Evolutionary conservation across 2,329 filamentous ascomycete species (phyloP).

Genomic region (Hypomyces perniciosus): DNA sequence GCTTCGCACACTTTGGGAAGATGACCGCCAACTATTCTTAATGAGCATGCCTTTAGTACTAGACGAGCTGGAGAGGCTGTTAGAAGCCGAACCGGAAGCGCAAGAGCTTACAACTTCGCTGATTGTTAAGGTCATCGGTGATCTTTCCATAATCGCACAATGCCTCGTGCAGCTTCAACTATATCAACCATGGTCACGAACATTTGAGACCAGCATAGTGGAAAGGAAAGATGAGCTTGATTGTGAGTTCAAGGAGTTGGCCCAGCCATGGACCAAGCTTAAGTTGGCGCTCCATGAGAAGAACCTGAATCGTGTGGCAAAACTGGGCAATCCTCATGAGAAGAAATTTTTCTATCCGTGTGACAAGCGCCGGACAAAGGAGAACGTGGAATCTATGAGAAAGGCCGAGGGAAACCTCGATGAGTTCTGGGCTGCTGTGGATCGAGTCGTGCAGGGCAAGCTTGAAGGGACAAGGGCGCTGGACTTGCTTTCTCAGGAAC

Average conservation of each 20-base stretch:
- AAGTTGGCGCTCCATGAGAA: background rate
- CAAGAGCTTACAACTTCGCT: constrained; percentile 33
- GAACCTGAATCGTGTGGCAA: background rate
- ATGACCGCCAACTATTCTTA: constrained; percentile 20
- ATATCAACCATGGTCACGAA: no score
- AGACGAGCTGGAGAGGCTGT: constrained; percentile 43
- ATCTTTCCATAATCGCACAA: constrained; percentile 28
- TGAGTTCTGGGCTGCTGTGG: constrained; percentile 8
- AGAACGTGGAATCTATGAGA: constrained; percentile 38
- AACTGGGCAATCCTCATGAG: constrained; percentile 25
- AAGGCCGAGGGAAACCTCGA: constrained; percentile 36
- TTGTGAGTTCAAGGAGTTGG: no score
- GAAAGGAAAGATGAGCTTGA: no score
- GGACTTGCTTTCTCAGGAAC: constrained; percentile 25
- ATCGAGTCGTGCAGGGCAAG: constrained; percentile 13
- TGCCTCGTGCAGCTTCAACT: no score
- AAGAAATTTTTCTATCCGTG: constrained; percentile 37
- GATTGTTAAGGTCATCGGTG: constrained; percentile 32
- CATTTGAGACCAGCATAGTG: no score
- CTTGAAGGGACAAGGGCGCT: constrained; percentile 18
- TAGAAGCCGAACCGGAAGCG: constrained; percentile 31
- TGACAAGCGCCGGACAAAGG: constrained; percentile 39
- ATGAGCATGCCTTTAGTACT: constrained; percentile 30
- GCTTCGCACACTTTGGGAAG: constrained; percentile 33
- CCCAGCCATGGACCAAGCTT: background rate